Evolutionary conservation across 139 green algal genomes (phyloP).

Genomic region (Chlamydomonas eustigma): DNA sequence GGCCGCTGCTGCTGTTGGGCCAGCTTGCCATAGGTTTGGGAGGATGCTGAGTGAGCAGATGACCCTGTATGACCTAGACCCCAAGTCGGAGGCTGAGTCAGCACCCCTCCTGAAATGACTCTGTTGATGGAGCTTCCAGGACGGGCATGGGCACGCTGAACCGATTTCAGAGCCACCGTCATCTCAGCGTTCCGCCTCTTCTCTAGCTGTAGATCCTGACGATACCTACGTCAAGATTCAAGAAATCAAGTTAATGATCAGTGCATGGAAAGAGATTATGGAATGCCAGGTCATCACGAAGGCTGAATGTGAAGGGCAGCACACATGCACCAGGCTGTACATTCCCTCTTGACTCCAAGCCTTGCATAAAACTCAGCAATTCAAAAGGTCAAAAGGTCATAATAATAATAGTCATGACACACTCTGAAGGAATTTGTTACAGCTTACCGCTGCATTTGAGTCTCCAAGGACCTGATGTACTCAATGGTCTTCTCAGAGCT

Average conservation of each 20-base stretch:
- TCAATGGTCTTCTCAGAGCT: constrained; percentile 32
- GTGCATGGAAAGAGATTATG: too few relatives aligned
- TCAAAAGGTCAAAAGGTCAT: not conserved
- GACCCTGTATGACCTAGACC: not conserved
- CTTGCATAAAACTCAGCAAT: not conserved
- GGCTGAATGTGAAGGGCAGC: too few relatives aligned
- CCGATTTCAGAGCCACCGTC: constrained; percentile 27
- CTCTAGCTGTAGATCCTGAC: constrained; percentile 21
- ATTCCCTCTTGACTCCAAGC: too few relatives aligned
- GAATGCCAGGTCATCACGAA: too few relatives aligned
- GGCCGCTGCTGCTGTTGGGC: constrained; percentile 1
- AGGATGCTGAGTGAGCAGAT: not conserved
- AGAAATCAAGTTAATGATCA: not conserved
- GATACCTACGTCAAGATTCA: constrained; percentile 11
- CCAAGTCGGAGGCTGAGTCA: not conserved
- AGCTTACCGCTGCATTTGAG: constrained; percentile 22
- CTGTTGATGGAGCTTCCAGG: not conserved
- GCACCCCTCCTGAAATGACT: not conserved
- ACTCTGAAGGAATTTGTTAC: constrained; percentile 17
- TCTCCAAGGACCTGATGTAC: constrained; percentile 44
- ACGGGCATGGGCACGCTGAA: constrained; percentile 21
- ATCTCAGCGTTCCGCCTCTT: constrained; percentile 34
- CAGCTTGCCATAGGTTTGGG: not conserved
- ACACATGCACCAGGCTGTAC: too few relatives aligned
- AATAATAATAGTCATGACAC: constrained; percentile 1